These are phyloP conservation scores for Pythium vanterpoolii DNA, from an alignment of 352 stramenopile genomes.

Conservation along the genomic window DNA sequence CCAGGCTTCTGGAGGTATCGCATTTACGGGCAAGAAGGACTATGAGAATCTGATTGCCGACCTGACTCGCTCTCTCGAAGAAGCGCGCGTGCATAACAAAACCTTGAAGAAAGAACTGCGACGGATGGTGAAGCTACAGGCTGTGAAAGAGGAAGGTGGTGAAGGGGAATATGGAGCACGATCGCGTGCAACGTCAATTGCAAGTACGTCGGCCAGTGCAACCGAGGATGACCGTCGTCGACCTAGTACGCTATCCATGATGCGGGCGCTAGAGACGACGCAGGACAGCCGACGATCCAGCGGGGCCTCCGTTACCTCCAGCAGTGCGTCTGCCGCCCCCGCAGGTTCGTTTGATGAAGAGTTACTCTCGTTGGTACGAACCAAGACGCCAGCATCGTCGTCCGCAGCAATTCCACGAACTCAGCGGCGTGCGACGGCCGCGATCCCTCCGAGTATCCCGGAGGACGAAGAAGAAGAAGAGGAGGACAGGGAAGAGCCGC, in stretches of 20 bases:
- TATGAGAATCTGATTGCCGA: constrained; percentile 71
- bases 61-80: constrained; percentile 65
- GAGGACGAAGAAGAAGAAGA: constrained; percentile 28
- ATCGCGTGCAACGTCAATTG: constrained; percentile 15
- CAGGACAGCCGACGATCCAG: constrained; percentile 19
- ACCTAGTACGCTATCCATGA: constrained; percentile 65
- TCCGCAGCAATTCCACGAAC: neutral
- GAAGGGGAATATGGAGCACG: neutral
- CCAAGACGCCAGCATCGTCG: constrained; percentile 27
- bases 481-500: neutral
- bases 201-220: constrained; percentile 14
- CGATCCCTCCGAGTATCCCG: constrained; percentile 30
- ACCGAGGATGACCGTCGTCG: constrained; percentile 19
- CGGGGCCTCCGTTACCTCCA: constrained; percentile 24
- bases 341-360: constrained; percentile 43
- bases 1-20: constrained; percentile 4
- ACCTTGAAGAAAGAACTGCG: constrained; percentile 81
- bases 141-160: constrained; percentile 22
- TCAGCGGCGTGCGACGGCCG: neutral
- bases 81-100: constrained; percentile 68
- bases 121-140: constrained; percentile 64
- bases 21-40: constrained; percentile 65
- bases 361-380: constrained; percentile 42
- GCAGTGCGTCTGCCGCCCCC: constrained; percentile 5
- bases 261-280: constrained; percentile 45